phyloP scores from a whole-genome alignment of 805 yeast genomes.

The Hanseniaspora taiwanica region DNA sequence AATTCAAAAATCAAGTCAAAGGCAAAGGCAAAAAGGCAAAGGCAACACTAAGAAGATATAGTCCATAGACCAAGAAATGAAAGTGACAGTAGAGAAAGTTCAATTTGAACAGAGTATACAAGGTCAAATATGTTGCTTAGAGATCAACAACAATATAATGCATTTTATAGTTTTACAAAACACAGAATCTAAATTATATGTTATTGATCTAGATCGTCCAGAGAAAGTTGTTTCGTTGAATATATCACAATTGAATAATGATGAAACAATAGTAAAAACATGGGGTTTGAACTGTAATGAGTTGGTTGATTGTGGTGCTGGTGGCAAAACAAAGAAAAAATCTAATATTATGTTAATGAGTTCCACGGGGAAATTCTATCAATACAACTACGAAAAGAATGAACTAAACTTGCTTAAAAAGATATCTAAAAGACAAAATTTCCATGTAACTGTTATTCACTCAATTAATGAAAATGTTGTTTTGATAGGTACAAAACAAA shows the following conservation, averaged over 20 bases:
- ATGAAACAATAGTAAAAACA: conserved; percentile 7
- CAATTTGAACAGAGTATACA: conserved; percentile 5
- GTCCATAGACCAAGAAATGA: not conserved
- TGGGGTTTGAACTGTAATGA: conserved; percentile 1
- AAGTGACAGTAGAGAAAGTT: conserved; percentile 4
- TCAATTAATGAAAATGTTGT: not conserved
- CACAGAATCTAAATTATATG: conserved; percentile 23
- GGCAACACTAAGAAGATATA: not conserved
- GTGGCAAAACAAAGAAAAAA: too few species aligned
- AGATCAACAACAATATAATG: conserved; percentile 2
- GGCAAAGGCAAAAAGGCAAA: not conserved
- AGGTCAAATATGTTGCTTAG: not conserved
- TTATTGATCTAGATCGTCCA: conserved; percentile 58
- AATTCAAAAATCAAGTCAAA: too few species aligned
- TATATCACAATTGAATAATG: conserved; percentile 23
- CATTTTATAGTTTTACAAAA: not conserved
- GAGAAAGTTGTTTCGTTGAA: conserved; percentile 36
- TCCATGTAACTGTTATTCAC: not conserved
- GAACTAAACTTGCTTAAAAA: not conserved
- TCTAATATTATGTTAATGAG: conserved; percentile 1
- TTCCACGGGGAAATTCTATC: not conserved
- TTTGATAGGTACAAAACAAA: conserved; percentile 7
- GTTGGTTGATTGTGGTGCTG: not conserved
- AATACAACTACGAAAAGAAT: not conserved
- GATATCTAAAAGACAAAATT: conserved; percentile 1